Conservation (phyloP, 257 asterid genomes). For the Solanum gandarillasii region DNA sequence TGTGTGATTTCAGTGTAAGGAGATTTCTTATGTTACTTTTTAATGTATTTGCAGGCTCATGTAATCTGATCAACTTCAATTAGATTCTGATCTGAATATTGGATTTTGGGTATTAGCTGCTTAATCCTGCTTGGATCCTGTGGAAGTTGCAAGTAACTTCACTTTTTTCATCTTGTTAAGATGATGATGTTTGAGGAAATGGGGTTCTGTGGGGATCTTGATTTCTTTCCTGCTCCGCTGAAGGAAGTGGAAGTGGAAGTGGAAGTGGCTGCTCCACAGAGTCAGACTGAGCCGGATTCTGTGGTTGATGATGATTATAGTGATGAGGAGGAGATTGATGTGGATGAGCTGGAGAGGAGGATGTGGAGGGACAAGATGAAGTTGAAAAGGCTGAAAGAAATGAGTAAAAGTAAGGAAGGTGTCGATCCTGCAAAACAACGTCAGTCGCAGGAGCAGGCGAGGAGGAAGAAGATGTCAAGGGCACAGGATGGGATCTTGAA, state of each 20-base stretch:
- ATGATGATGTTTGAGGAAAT: slow-evolving; percentile 81
- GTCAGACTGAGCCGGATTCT: slow-evolving; percentile 31
- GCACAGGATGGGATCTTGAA: slow-evolving; percentile 92
- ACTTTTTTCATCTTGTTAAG: not conserved
- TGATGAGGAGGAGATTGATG: slow-evolving; percentile 75
- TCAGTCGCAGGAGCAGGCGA: slow-evolving; percentile 87
- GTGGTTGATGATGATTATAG: slow-evolving; percentile 61
- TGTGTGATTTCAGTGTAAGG: not conserved
- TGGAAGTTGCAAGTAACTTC: not conserved
- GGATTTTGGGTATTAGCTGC: not conserved
- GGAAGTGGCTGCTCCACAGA: slow-evolving; percentile 12
- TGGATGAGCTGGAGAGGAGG: slow-evolving; percentile 76
- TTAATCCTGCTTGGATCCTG: not conserved
- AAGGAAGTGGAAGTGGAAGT: slow-evolving; percentile 23
- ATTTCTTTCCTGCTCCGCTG: slow-evolving; percentile 47
- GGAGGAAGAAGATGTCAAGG: slow-evolving; percentile 92
- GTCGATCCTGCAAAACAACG: slow-evolving; percentile 51
- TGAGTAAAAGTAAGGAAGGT: slow-evolving; percentile 46
- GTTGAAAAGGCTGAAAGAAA: slow-evolving; percentile 57
- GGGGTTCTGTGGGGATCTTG: slow-evolving; percentile 68
- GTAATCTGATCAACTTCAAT: not conserved
- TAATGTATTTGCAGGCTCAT: slow-evolving; percentile 18
- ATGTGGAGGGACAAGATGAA: slow-evolving; percentile 83
- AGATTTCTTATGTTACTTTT: not conserved
- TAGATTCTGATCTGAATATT: not conserved